Evolutionary conservation across 192 early-diverging fungal species (phyloP).

Genomic region (Powellomyces hirtus): DNA sequence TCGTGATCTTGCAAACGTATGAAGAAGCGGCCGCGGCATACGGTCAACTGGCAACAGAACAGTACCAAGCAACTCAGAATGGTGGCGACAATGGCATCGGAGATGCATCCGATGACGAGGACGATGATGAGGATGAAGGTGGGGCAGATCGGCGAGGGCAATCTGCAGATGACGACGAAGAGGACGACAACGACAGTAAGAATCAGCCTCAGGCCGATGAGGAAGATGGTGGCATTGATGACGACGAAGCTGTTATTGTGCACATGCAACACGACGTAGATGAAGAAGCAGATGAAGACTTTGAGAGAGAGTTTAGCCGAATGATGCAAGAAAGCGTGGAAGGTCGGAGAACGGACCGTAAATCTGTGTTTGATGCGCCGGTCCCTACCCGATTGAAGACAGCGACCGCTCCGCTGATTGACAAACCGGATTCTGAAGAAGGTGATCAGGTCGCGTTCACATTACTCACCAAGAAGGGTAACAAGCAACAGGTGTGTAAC

Average conservation of each 20-base stretch:
- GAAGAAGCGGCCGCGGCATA: constrained; percentile 79
- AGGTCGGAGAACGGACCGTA: constrained; percentile 75
- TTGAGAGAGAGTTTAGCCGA: constrained; percentile 86
- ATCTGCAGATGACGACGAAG: constrained; percentile 32
- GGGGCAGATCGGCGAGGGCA: constrained; percentile 29
- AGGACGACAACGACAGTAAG: constrained; percentile 19
- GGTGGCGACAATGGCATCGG: constrained; percentile 12
- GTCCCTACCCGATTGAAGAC: constrained; percentile 65
- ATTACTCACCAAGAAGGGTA: constrained; percentile 80
- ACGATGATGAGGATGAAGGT: constrained; percentile 45
- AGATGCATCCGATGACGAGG: constrained; percentile 39
- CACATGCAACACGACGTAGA: constrained; percentile 57
- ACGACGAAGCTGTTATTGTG: constrained; percentile 72
- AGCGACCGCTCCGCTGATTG: not conserved
- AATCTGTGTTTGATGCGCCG: constrained; percentile 81
- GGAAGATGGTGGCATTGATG: constrained; percentile 51
- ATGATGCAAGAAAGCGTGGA: constrained; percentile 92
- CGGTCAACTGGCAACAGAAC: constrained; percentile 52
- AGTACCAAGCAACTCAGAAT: constrained; percentile 51
- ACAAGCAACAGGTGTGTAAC: constrained; percentile 69
- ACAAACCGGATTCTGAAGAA: not conserved
- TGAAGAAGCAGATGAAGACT: constrained; percentile 77
- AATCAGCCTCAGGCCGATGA: constrained; percentile 33
- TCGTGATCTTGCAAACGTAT: constrained; percentile 59
- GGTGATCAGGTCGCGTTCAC: constrained; percentile 71